phyloP scores from a whole-genome alignment of 257 asterid genomes.

The Fraxinus pennsylvanica region DNA sequence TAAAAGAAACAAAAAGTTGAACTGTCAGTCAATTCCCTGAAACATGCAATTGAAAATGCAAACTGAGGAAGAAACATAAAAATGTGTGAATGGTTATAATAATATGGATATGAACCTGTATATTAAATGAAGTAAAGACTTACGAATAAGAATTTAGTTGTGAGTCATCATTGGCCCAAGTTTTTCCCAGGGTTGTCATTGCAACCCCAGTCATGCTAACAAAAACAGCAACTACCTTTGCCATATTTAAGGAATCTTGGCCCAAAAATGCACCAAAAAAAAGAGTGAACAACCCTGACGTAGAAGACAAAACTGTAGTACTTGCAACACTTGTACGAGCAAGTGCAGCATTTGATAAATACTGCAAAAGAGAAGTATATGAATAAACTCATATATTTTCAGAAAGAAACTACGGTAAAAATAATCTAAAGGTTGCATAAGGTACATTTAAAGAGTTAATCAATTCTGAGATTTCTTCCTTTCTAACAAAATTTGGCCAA shows the following conservation, averaged over 20 bases:
- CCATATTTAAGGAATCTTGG: constrained; percentile 73
- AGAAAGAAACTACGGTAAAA: neutral
- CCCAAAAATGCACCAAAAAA: constrained; percentile 90
- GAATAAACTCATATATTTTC: constrained; percentile 6
- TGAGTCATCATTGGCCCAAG: constrained; percentile 94
- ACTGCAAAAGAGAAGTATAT: constrained; percentile 50
- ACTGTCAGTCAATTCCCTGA: constrained; percentile 61
- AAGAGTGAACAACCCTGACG: constrained; percentile 97
- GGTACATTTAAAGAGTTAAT: constrained; percentile 13
- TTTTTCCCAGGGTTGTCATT: constrained; percentile 94
- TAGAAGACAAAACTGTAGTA: constrained; percentile 93
- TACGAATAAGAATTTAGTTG: constrained; percentile 62
- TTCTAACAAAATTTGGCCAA: neutral
- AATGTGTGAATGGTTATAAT: constrained; percentile 3
- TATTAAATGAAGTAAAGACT: constrained; percentile 31
- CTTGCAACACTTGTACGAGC: constrained; percentile 99
- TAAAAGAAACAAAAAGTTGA: constrained; percentile 65
- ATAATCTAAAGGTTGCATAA: constrained; percentile 2
- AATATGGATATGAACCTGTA: neutral
- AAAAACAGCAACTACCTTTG: constrained; percentile 84
- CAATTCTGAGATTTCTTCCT: neutral
- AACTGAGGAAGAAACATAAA: constrained; percentile 43
- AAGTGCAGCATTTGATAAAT: constrained; percentile 93
- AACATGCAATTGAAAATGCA: constrained; percentile 38
- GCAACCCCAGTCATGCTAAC: constrained; percentile 91